Base-by-base conservation (phyloP, 306 rosid genomes). In the Fragaria vesca region DNA sequence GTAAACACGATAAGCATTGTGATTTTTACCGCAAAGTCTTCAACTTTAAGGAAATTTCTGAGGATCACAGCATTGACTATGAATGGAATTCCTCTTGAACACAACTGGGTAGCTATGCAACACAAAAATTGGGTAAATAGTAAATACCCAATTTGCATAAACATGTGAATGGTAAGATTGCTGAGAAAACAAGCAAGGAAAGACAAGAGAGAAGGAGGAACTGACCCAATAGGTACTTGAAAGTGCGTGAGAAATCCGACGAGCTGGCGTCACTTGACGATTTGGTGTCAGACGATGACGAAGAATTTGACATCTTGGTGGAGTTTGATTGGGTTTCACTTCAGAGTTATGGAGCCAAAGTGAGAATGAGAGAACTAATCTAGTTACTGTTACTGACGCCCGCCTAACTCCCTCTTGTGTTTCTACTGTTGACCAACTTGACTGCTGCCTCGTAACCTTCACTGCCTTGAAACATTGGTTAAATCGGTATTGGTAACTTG, bases 61-160 rank as follows among this genome's bases (percentile, higher is more conserved):
- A 92, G 90, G 75, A 95, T 91, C 97, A 96, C 93, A 43, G 93
- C 89, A 84, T 92, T 95, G 91, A 95, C 93, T 78, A 92, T 80
- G 76, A 95, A 95, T 45, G 97, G 97, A 47, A 95, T 92, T 66
- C 98, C 98, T 76, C 98, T 88, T 32, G 98, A 95, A 86, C 93
- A 86, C 85, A 95, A 80, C 79, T 92, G 98, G 24, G 97, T 95
- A 84, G 98, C 98, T 95, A 72, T 71, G 81, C 34, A 72, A 32
- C 43, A 68, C 8, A 68, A 52, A 58, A 71, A 48, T 72, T 32
- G 69, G 11, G 43, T 32, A 63, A 63, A 16, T 2, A 30, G 69
- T 55, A 68, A 72, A 66, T 40, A 26, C 7, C n/a, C 62, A 69
- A 61, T 51, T 16, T 4, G 21, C 0, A 8, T 11, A 32, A 61